Percentiles rank a stretch among this genome's conserved stretches.
Conservation (phyloP, 73 alveolate genomes). For the Blepharisma stoltei region DNA sequence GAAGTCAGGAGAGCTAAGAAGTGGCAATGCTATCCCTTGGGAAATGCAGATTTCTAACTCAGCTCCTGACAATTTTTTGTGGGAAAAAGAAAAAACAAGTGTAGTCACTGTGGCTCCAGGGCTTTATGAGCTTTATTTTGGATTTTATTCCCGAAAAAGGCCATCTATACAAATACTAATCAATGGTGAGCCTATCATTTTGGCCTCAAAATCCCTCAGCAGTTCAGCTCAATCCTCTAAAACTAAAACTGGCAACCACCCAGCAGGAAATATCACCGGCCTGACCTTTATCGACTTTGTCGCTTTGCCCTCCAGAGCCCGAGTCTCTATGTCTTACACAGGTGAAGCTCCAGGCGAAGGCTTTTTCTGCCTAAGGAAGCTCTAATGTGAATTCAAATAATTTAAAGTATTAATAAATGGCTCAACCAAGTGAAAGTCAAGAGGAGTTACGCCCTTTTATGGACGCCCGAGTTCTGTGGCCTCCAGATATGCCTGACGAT, state of each 20-base stretch:
- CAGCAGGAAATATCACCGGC: slow-evolving; percentile 95
- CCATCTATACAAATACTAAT: slow-evolving; percentile 88
- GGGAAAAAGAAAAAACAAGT: slow-evolving; percentile 92
- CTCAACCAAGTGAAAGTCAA: background rate
- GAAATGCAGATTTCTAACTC: slow-evolving; percentile 89
- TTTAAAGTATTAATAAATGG: background rate
- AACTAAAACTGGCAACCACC: slow-evolving; percentile 82
- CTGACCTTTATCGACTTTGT: slow-evolving; percentile 90
- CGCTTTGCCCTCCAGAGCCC: slow-evolving; percentile 94
- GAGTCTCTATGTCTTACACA: slow-evolving; percentile 79
- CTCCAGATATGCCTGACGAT: slow-evolving; percentile 91
- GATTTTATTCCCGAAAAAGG: slow-evolving; percentile 90
- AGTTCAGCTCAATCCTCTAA: slow-evolving; percentile 69
- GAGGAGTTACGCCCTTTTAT: slow-evolving; percentile 49
- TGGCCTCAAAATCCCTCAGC: slow-evolving; percentile 63
- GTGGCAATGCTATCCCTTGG: slow-evolving; percentile 90
- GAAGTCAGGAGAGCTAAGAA: slow-evolving; percentile 86
- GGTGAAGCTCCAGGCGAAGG: slow-evolving; percentile 77
- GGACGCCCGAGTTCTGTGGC: slow-evolving; percentile 89
- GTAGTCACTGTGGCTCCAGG: slow-evolving; percentile 93
- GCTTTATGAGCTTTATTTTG: slow-evolving; percentile 89
- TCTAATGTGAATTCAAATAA: slow-evolving; percentile 27
- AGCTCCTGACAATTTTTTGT: slow-evolving; percentile 93
- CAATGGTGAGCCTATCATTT: slow-evolving; percentile 92
- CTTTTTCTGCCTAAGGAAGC: slow-evolving; percentile 40